Percentiles rank a stretch among this genome's conserved stretches.
These are phyloP conservation scores for Hylodesmum podocarpum DNA, from an alignment of 306 rosid species.

Conservation along the genomic window DNA sequence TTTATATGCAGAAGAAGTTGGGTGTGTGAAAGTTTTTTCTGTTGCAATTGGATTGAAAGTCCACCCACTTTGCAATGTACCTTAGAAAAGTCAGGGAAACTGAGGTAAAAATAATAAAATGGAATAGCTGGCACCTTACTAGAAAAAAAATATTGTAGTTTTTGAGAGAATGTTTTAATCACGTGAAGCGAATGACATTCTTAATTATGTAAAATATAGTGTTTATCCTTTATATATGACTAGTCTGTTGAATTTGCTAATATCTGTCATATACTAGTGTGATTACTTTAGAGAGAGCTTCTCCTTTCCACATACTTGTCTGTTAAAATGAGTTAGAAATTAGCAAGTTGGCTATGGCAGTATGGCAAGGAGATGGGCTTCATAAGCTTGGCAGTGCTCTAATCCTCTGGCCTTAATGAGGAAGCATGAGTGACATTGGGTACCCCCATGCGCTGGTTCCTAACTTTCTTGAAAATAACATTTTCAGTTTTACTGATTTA, in stretches of 20 bases:
- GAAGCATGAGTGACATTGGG: background rate
- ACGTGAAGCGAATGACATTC: background rate
- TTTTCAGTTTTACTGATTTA: conserved; percentile 2
- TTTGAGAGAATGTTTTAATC: background rate
- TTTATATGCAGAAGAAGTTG: conserved; percentile 9
- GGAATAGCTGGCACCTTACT: background rate
- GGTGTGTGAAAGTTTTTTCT: background rate
- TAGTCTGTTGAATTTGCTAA: background rate
- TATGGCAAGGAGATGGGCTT: background rate
- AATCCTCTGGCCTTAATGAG: background rate
- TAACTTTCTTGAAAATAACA: background rate
- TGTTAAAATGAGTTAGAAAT: conserved; percentile 9
- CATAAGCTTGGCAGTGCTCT: background rate
- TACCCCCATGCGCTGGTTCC: conserved; percentile 4
- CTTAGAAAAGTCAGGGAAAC: background rate
- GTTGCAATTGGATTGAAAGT: conserved; percentile 8
- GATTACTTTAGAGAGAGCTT: background rate
- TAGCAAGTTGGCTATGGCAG: background rate
- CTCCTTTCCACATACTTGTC: background rate
- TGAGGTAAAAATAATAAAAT: background rate
- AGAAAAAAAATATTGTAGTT: background rate
- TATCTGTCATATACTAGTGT: background rate
- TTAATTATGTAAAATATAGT: background rate
- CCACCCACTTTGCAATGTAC: background rate
- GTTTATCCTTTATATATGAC: background rate